These are phyloP conservation scores for Cercospora canescens DNA, from an alignment of 2,329 filamentous ascomycete species.

Conservation along the genomic window DNA sequence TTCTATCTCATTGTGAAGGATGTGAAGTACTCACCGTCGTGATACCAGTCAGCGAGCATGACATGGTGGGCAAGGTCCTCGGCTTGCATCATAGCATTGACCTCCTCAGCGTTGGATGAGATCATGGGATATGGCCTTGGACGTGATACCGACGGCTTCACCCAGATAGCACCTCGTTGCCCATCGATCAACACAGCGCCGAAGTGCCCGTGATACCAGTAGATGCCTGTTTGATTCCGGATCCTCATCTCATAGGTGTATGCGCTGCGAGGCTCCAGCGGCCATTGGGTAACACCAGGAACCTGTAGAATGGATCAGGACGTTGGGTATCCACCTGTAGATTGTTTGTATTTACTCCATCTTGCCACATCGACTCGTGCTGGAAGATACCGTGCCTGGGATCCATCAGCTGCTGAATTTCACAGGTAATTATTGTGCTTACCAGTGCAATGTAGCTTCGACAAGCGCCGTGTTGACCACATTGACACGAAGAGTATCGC, in stretches of 20 bases:
- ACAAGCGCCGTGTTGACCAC: conserved; percentile 42
- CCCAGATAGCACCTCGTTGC: conserved; percentile 21
- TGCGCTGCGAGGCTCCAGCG: conserved; percentile 17
- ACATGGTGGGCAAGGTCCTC: conserved; percentile 15
- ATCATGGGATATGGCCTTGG: conserved; percentile 19
- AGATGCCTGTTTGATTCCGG: conserved; percentile 19
- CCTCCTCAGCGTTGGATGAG: conserved; percentile 10
- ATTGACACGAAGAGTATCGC: conserved; percentile 45
- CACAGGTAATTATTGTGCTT: neutral
- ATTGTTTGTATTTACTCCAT: neutral
- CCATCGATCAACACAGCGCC: conserved; percentile 22
- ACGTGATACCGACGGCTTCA: conserved; percentile 19
- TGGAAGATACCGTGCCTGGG: conserved; percentile 1
- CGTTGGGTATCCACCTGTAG: no score
- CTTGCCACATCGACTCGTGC: conserved; percentile 6
- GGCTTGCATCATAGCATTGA: conserved; percentile 16
- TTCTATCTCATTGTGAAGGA: no score
- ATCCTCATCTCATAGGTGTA: conserved; percentile 25
- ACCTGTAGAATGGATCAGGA: conserved; percentile 5
- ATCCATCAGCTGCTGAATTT: neutral
- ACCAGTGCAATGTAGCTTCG: conserved; percentile 23
- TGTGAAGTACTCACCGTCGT: no score
- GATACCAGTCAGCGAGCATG: conserved; percentile 22
- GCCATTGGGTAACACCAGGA: conserved; percentile 24
- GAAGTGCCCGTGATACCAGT: conserved; percentile 25